Evolutionary conservation across 164 flowering plant genomes (phyloP).

Genomic region (Kingdonia uniflora): DNA sequence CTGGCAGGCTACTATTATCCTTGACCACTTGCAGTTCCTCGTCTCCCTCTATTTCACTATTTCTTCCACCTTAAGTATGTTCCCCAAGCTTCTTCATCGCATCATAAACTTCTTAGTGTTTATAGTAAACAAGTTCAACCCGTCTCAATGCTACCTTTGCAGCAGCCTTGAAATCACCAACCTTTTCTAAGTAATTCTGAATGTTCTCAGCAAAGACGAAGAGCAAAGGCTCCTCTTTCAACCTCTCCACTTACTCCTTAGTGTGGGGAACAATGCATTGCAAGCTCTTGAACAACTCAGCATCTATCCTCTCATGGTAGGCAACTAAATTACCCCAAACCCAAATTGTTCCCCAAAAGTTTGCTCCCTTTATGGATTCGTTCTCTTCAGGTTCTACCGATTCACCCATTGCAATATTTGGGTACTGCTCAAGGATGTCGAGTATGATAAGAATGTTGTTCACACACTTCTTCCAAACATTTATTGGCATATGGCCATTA

Average conservation of each 20-base stretch:
- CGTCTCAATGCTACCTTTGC: constrained; percentile 73
- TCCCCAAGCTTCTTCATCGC: constrained; percentile 91
- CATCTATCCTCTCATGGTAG: constrained; percentile 71
- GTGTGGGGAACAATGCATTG: constrained; percentile 93
- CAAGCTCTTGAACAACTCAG: constrained; percentile 83
- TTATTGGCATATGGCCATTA: constrained; percentile 84
- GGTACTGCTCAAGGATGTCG: constrained; percentile 65
- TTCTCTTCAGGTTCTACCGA: constrained; percentile 82
- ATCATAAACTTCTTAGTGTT: constrained; percentile 91
- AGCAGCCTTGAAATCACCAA: constrained; percentile 67
- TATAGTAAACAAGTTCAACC: constrained; percentile 81
- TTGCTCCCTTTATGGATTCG: constrained; percentile 68
- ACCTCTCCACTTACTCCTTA: constrained; percentile 78
- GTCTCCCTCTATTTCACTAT: constrained; percentile 27
- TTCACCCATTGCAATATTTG: constrained; percentile 79
- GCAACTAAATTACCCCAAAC: constrained; percentile 93
- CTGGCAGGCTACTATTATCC: constrained; percentile 48
- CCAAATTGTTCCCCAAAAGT: constrained; percentile 54
- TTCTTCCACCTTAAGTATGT: constrained; percentile 30
- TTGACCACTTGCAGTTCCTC: constrained; percentile 41
- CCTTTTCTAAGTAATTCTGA: constrained; percentile 58
- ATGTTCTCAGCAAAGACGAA: constrained; percentile 78
- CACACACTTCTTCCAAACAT: constrained; percentile 87
- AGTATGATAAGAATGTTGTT: constrained; percentile 58
- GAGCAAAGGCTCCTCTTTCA: constrained; percentile 79